These are phyloP conservation scores for Xylaria sp. DNA, from an alignment of 2,329 filamentous ascomycete genomes.

Conservation along the genomic window DNA sequence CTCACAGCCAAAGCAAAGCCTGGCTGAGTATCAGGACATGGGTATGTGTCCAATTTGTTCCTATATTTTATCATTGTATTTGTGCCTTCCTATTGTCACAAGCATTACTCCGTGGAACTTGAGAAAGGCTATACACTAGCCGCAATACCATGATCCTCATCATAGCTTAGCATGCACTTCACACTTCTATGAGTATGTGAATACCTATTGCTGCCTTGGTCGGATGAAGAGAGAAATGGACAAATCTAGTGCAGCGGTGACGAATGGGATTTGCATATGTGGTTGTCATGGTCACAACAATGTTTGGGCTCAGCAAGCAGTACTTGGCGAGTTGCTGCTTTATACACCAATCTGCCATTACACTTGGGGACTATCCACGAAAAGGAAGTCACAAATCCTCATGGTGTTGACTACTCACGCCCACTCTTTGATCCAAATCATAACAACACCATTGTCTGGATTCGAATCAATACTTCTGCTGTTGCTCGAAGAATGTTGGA, in stretches of 20 bases:
- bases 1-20: constrained; percentile 93
- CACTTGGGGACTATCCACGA: neutral
- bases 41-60: constrained; percentile 67
- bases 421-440: constrained; percentile 4
- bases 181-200: constrained; percentile 5
- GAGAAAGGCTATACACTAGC: neutral
- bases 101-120: neutral
- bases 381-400: constrained; percentile 4
- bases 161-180: neutral
- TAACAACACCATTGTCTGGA: constrained; percentile 2
- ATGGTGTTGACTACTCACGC: neutral
- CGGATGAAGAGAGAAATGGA: neutral
- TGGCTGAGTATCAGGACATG: constrained; percentile 93
- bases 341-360: neutral
- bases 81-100: neutral
- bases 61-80: neutral
- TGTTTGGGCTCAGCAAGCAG: constrained; percentile 1
- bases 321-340: constrained; percentile 13
- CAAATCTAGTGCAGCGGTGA: constrained; percentile 3
- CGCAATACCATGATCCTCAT: neutral
- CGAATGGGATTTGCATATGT: neutral
- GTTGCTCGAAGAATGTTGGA: neutral
- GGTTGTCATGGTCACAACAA: constrained; percentile 9
- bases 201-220: neutral
- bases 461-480: neutral